Conservation (phyloP, 139 green algal species). For the Picochlorum sp. region DNA sequence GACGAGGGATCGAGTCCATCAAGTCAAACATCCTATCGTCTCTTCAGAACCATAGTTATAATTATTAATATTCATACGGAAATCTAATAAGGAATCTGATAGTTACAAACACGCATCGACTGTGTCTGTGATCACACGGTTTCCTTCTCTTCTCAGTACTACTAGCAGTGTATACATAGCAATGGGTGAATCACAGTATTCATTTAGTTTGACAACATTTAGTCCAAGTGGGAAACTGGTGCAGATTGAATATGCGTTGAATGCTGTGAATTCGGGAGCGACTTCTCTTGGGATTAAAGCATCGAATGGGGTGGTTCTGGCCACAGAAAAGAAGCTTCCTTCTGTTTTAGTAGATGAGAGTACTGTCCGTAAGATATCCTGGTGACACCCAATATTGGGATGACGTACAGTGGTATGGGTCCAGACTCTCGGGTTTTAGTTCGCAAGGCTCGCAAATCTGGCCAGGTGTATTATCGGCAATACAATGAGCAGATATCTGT, state of each 20-base stretch:
- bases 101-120: too few species aligned
- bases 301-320: slow-evolving; percentile 94
- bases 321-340: slow-evolving; percentile 98
- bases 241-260: slow-evolving; percentile 97
- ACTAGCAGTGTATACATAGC: background rate
- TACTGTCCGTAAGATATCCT: slow-evolving; percentile 90
- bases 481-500: slow-evolving; percentile 97
- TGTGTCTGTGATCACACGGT: too few species aligned
- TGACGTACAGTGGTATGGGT: slow-evolving; percentile 97
- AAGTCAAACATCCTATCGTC: too few species aligned
- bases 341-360: slow-evolving; percentile 75
- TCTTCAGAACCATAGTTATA: too few species aligned
- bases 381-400: slow-evolving; percentile 85
- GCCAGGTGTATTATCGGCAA: slow-evolving; percentile 75
- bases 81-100: too few species aligned
- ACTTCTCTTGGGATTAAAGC: slow-evolving; percentile 96
- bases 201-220: slow-evolving; percentile 98
- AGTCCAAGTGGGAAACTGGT: slow-evolving; percentile 96
- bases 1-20: background rate
- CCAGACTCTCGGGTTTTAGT: slow-evolving; percentile 95
- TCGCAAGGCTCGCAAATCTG: slow-evolving; percentile 79
- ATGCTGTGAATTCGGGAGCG: slow-evolving; percentile 82
- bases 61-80: too few species aligned
- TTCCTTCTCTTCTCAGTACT: background rate
- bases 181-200: slow-evolving; percentile 52